Percentiles rank a stretch among this genome's conserved stretches.
Conservation (phyloP, 257 asterid genomes). For the Solanum pennellii region DNA sequence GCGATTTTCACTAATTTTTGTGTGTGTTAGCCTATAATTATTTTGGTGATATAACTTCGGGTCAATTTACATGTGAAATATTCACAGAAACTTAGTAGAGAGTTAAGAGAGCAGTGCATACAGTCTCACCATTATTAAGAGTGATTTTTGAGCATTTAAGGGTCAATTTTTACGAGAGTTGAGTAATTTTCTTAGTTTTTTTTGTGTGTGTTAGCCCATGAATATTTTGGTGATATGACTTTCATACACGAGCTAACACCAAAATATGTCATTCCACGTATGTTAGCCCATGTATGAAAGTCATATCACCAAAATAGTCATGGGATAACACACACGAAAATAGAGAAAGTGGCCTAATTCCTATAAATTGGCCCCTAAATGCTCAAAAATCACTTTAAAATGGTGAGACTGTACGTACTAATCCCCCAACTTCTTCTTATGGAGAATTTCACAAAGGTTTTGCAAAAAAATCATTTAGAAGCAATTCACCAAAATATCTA, state of each 20-base stretch:
- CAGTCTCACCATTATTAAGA: not conserved
- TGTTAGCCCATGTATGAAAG: not conserved
- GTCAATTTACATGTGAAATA: not conserved
- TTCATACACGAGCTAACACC: not conserved
- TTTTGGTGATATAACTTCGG: too few relatives aligned
- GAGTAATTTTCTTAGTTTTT: not conserved
- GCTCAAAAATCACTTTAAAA: not conserved
- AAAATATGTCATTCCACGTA: not conserved
- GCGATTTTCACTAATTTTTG: too few relatives aligned
- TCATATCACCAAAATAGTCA: not conserved
- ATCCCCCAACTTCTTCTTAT: too few relatives aligned
- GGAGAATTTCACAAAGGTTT: not conserved
- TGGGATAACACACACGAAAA: not conserved
- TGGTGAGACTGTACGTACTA: not conserved
- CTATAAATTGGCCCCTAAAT: not conserved
- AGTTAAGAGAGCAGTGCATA: not conserved
- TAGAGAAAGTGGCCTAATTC: not conserved
- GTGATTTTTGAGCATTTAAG: not conserved
- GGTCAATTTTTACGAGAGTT: not conserved
- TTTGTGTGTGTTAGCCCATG: not conserved
- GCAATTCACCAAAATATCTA: rapidly evolving
- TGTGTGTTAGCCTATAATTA: too few relatives aligned
- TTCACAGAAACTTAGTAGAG: too few relatives aligned
- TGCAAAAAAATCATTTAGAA: too few relatives aligned
- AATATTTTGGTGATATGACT: too few relatives aligned